A percentile compares a stretch with the other conserved stretches of the same genome.
Evolutionary conservation across 2,329 filamentous ascomycete genomes (phyloP).

Genomic region (Monilinia vaccinii-corymbosi): DNA sequence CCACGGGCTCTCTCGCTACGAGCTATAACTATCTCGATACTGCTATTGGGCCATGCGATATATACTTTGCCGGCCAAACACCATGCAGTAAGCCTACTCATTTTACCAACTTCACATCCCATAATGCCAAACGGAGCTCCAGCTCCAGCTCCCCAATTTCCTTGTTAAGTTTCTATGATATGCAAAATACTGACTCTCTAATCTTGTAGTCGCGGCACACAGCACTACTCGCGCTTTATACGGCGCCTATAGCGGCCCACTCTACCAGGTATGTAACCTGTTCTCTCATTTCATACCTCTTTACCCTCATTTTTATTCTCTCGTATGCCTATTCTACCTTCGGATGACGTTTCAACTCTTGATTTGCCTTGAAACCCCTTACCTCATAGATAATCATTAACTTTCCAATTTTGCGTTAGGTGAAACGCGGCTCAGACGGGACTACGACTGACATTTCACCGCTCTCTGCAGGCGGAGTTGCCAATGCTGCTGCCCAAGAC

Average conservation of each 20-base stretch:
- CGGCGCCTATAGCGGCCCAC: conserved; percentile 39
- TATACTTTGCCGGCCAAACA: conserved; percentile 48
- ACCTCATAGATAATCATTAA: not conserved
- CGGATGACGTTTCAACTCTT: not conserved
- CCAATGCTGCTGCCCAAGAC: conserved; percentile 52
- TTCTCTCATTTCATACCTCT: not conserved
- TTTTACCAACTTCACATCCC: not conserved
- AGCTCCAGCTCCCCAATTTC: too few relatives aligned
- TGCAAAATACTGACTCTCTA: not conserved
- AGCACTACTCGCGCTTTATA: conserved; percentile 57
- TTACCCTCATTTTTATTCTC: too few relatives aligned
- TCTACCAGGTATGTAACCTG: conserved; percentile 40
- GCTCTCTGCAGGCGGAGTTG: conserved; percentile 49
- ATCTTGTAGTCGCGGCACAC: conserved; percentile 44
- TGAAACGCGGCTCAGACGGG: conserved; percentile 43
- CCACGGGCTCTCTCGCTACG: conserved; percentile 34
- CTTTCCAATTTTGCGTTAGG: conserved; percentile 14
- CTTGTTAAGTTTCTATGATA: too few relatives aligned
- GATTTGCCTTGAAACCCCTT: not conserved
- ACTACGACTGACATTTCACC: conserved; percentile 33
- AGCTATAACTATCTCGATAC: too few relatives aligned
- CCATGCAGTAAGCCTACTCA: conserved; percentile 35
- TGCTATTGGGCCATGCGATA: conserved; percentile 49
- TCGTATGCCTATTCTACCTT: too few relatives aligned
- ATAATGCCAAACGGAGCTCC: too few relatives aligned